Evolutionary conservation across 2,329 filamentous ascomycete species (phyloP).

Genomic region (Akanthomyces lecanii): DNA sequence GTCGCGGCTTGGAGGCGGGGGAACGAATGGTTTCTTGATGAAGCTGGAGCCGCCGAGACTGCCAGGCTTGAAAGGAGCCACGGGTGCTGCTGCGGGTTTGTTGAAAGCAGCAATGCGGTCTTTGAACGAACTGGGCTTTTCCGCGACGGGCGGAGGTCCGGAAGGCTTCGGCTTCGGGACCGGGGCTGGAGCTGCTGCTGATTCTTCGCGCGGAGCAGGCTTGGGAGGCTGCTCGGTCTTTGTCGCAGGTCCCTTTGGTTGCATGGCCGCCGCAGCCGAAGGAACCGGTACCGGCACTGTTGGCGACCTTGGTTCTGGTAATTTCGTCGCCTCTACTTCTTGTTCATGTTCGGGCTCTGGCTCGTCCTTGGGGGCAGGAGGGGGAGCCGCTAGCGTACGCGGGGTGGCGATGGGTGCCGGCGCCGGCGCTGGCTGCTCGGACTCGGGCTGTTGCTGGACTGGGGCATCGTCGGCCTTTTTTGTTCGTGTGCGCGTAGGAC

Average conservation of each 20-base stretch:
- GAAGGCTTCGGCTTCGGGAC: slow-evolving; percentile 40
- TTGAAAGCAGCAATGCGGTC: slow-evolving; percentile 98
- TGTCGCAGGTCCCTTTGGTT: slow-evolving; percentile 28
- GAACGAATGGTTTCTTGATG: slow-evolving; percentile 95
- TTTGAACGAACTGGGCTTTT: slow-evolving; percentile 86
- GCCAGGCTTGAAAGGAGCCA: slow-evolving; percentile 84
- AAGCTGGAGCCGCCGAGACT: slow-evolving; percentile 64
- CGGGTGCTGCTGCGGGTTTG: slow-evolving; percentile 75
- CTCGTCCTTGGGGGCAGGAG: slow-evolving; percentile 28
- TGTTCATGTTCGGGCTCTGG: slow-evolving; percentile 29
- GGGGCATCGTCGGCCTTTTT: slow-evolving; percentile 46
- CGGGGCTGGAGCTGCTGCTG: slow-evolving; percentile 40
- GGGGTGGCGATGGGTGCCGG: slow-evolving; percentile 19
- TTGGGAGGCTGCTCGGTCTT: slow-evolving; percentile 30
- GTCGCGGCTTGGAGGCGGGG: slow-evolving; percentile 87
- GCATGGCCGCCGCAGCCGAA: slow-evolving; percentile 26
- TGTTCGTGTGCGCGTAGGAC: slow-evolving; percentile 69
- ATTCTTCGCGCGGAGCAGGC: slow-evolving; percentile 30
- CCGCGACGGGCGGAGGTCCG: slow-evolving; percentile 62
- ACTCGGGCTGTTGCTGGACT: slow-evolving; percentile 24
- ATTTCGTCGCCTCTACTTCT: neutral
- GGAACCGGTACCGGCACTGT: slow-evolving; percentile 26
- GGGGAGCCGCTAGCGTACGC: slow-evolving; percentile 26
- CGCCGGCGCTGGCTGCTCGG: slow-evolving; percentile 24
- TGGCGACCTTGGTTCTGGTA: slow-evolving; percentile 30